Base-by-base conservation (phyloP, 2,329 filamentous ascomycete genomes). In the Clonostachys sp. region DNA sequence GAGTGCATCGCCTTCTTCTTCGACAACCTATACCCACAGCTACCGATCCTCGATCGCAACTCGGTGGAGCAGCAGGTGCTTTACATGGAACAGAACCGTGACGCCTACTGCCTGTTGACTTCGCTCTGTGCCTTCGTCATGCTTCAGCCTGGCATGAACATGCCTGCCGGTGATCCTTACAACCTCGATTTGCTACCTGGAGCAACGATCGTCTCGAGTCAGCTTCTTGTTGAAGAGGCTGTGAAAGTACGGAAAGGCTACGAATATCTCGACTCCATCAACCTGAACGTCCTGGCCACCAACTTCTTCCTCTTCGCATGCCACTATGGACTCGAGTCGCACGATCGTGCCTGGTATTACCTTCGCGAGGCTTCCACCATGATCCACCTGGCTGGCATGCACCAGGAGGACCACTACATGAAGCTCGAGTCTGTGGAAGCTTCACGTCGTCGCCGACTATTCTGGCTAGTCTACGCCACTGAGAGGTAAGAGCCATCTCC, bases 241-340 rank as follows among this genome's bases (percentile, higher is more conserved):
- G 61, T 84, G 14, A 74, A 80, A n/a, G 81, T 85, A 5, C 75
- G 83, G 47, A 84, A 83, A 59, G 77, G 78, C 18, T 78, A 76
- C 52, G 81, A 86, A 50, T 81, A 82, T 52, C 70, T 79, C 34
- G 78, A 81, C 45, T 68, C 67, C 13, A 75, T 81, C 8, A 79
- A 72, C 9, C 62, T 78, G 49, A 80, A 81, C 55, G 77, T 71
- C 41, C 63, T 89, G 12, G 81, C 84, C 49, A 89, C 86, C n/a
- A 90, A 85, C 46, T 90, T 88, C 64, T 91, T 92, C 62, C 63
- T 92, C 24, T 91, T 89, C 56, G 85, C 80, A 36, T 85, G 84
- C 49, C 81, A 86, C 61, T 85, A 86, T 51, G 84, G 81, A 36
- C 69, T 89, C 42, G 86, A 90, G 52, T 74, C 84, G 61, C 86